phyloP scores from a whole-genome alignment of 2,329 filamentous ascomycete species.

The Blastomyces parvus region DNA sequence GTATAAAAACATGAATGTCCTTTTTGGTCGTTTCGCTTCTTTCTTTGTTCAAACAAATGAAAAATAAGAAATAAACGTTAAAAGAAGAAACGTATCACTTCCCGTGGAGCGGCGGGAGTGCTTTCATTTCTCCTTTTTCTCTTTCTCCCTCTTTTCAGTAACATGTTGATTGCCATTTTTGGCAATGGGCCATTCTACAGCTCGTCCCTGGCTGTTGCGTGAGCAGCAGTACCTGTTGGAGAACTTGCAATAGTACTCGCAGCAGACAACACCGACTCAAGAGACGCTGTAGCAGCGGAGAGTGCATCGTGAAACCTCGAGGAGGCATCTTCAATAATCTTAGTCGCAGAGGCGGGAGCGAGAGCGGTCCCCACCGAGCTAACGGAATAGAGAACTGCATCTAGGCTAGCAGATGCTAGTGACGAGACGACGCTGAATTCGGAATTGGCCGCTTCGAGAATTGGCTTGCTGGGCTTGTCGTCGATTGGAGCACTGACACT shows the following conservation, averaged over 20 bases:
- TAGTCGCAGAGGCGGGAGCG: conserved; percentile 29
- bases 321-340: conserved; percentile 35
- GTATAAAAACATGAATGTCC: conserved; percentile 3
- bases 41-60: background rate
- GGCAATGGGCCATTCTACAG: background rate
- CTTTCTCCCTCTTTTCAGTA: background rate
- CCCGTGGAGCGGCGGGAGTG: background rate
- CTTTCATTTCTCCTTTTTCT: background rate
- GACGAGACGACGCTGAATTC: conserved; percentile 30
- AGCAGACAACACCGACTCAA: conserved; percentile 32
- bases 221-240: background rate
- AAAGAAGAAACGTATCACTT: background rate
- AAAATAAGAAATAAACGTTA: background rate
- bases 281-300: conserved; percentile 35
- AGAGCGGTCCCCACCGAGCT: conserved; percentile 29
- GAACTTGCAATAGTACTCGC: conserved; percentile 24
- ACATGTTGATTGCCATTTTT: background rate
- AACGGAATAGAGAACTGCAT: conserved; percentile 33
- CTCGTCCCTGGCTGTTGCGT: background rate
- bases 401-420: conserved; percentile 34
- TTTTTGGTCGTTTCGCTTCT: background rate
- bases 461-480: background rate
- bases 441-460: conserved; percentile 28
- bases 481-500: conserved; percentile 23
- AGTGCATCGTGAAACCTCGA: conserved; percentile 39